phyloP scores from a whole-genome alignment of 129 eudicot species.

The Cynara cardunculus region DNA sequence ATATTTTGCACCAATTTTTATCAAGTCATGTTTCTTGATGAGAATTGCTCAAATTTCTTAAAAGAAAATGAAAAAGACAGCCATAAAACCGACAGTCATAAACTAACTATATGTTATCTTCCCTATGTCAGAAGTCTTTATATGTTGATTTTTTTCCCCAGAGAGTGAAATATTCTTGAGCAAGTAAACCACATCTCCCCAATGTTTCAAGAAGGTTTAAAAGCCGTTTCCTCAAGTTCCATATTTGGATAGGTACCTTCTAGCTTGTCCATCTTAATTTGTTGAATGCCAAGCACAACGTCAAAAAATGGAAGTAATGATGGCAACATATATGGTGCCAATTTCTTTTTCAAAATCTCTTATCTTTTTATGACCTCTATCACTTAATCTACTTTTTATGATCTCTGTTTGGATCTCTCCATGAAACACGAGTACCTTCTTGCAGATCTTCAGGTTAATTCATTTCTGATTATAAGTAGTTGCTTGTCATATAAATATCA shows the following conservation, averaged over 20 bases:
- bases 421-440: constrained; percentile 72
- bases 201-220: constrained; percentile 69
- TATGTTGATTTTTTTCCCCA: constrained; percentile 10
- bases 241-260: constrained; percentile 69
- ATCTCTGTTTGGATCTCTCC: constrained; percentile 42
- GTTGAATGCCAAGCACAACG: too few species aligned
- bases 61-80: background rate
- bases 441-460: constrained; percentile 58
- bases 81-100: too few species aligned
- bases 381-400: too few species aligned
- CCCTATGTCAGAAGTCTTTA: background rate
- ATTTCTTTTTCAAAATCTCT: too few species aligned
- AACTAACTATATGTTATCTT: too few species aligned
- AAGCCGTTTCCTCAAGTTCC: constrained; percentile 61
- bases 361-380: too few species aligned
- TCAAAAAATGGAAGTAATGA: too few species aligned
- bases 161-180: constrained; percentile 69
- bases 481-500: background rate
- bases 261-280: background rate
- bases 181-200: constrained; percentile 63
- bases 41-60: background rate
- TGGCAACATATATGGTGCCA: too few species aligned
- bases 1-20: background rate
- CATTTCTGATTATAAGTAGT: background rate
- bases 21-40: background rate